Conservation (phyloP, 176 grass and related monocot species). For the Thinopyrum elongatum region DNA sequence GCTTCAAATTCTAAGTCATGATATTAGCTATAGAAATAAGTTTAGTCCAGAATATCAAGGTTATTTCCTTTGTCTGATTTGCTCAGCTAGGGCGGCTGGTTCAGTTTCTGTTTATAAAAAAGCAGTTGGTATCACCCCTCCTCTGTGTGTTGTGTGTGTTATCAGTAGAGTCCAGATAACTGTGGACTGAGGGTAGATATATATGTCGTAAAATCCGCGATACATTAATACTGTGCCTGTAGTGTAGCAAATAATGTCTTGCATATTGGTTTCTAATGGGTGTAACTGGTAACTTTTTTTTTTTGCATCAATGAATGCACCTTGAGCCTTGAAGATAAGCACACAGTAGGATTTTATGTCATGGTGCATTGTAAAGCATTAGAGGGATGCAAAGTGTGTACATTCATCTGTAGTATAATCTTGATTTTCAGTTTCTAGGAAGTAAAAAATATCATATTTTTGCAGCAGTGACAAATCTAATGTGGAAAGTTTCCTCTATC, state of each 20-base stretch:
- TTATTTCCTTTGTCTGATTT: not conserved
- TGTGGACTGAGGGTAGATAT: not conserved
- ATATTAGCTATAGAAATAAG: not conserved
- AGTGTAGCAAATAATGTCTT: not conserved
- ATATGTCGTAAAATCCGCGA: not conserved
- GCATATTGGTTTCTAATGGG: not conserved
- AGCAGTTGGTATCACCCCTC: not conserved
- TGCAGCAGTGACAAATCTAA: not conserved
- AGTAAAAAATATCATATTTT: not conserved
- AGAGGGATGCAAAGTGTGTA: not conserved
- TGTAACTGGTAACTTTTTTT: not conserved
- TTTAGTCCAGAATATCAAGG: not conserved
- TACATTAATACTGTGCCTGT: not conserved
- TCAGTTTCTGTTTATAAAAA: not conserved
- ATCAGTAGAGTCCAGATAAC: slow-evolving; percentile 2
- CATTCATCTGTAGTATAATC: not conserved
- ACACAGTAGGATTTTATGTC: not conserved
- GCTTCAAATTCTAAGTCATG: not conserved
- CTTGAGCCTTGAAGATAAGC: not conserved
- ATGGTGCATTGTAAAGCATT: not conserved
- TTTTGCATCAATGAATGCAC: not conserved
- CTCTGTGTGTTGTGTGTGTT: not conserved
- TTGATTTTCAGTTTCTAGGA: not conserved
- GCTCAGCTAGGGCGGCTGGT: not conserved
- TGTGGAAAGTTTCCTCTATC: not conserved